Conservation (phyloP, 768 basidiomycete species). For the Lactarius sanguifluus region DNA sequence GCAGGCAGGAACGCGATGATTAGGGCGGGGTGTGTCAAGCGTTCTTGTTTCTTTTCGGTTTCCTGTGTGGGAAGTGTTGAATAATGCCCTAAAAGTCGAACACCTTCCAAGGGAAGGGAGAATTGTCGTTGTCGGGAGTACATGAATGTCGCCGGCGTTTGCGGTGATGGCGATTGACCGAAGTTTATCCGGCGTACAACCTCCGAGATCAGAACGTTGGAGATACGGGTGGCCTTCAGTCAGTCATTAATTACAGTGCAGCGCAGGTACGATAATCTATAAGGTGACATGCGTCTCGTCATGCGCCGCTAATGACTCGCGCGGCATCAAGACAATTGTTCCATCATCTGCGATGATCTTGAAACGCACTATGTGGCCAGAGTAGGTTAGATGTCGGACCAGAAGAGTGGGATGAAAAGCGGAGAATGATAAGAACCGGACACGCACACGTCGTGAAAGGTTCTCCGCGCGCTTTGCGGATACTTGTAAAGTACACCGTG, state of each 20-base stretch:
- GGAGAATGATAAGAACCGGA: background rate
- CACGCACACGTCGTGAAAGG: conserved; percentile 67
- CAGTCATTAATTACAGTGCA: background rate
- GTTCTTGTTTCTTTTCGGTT: conserved; percentile 2
- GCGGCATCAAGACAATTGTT: conserved; percentile 8
- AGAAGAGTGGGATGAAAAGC: background rate
- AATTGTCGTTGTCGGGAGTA: conserved; percentile 1
- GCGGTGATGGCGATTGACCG: background rate
- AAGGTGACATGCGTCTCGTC: background rate
- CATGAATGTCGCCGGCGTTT: background rate
- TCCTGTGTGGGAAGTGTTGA: background rate
- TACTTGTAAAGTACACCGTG: conserved; percentile 81
- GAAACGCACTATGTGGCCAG: conserved; percentile 16
- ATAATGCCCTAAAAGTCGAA: conserved; percentile 11
- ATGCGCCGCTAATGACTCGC: background rate
- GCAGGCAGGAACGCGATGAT: conserved; percentile 26
- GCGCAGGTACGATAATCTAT: background rate
- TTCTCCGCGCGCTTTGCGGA: conserved; percentile 70
- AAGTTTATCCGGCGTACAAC: background rate
- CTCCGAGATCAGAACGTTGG: background rate
- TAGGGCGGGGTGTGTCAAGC: background rate
- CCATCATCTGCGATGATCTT: conserved; percentile 25
- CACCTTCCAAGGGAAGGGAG: background rate
- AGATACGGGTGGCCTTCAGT: background rate
- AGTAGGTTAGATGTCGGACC: background rate